A percentile compares a stretch with the other conserved stretches of the same genome.
Conservation (phyloP, 768 basidiomycete species). For the Albatrellus ellisii region DNA sequence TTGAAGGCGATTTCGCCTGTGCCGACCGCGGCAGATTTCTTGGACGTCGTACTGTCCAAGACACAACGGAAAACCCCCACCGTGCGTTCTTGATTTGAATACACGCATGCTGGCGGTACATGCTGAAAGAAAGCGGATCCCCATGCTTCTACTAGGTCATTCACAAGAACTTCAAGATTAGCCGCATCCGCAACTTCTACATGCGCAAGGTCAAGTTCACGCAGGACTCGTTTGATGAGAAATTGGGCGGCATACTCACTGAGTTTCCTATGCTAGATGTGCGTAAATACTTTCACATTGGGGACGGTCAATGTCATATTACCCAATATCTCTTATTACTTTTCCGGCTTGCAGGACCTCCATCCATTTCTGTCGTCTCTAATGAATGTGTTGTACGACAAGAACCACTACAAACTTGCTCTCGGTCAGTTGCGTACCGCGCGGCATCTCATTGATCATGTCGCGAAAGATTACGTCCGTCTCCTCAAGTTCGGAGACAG, state of each 20-base stretch:
- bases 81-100: conserved; percentile 26
- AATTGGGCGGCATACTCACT: conserved; percentile 80
- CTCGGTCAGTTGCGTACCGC: conserved; percentile 94
- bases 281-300: conserved; percentile 21
- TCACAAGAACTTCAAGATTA: conserved; percentile 99
- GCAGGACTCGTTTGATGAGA: conserved; percentile 93
- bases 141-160: conserved; percentile 82
- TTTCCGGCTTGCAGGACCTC: conserved; percentile 43
- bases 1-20: conserved; percentile 98
- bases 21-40: conserved; percentile 87
- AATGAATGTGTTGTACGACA: conserved; percentile 98
- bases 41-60: conserved; percentile 87
- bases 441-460: conserved; percentile 90
- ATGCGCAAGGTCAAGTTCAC: conserved; percentile 99
- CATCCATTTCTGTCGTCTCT: conserved; percentile 94
- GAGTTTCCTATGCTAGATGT: conserved; percentile 99
- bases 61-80: conserved; percentile 98
- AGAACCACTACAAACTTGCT: conserved; percentile 99
- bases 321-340: conserved; percentile 1
- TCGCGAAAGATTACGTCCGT: conserved; percentile 94
- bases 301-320: not conserved
- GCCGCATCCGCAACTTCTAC: conserved; percentile 93
- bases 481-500: conserved; percentile 97
- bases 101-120: not conserved
- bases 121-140: not conserved